phyloP scores from a whole-genome alignment of 768 basidiomycete species.

The Collybiopsis luxurians region DNA sequence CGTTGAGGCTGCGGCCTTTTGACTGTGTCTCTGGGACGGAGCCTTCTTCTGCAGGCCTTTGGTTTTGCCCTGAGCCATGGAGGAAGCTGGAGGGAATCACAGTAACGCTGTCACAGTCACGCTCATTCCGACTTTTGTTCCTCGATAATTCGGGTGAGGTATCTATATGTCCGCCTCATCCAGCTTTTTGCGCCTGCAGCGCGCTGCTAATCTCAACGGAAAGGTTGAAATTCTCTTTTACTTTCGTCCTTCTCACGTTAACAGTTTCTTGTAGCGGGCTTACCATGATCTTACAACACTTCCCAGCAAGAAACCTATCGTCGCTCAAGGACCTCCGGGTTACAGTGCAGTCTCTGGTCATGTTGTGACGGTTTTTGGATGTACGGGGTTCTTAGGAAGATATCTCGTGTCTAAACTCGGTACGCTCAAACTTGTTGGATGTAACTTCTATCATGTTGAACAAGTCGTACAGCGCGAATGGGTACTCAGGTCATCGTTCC shows the following conservation, averaged over 20 bases:
- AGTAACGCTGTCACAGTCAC: neutral
- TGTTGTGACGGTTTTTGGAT: conserved; percentile 94
- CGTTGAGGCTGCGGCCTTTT: conserved; percentile 63
- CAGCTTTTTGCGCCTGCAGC: conserved; percentile 51
- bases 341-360: conserved; percentile 89
- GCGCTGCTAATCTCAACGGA: conserved; percentile 41
- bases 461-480: conserved; percentile 59
- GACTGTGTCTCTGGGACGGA: conserved; percentile 52
- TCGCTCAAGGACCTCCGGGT: conserved; percentile 76
- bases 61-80: conserved; percentile 85
- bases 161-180: conserved; percentile 47
- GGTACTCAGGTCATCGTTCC: conserved; percentile 95
- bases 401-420: conserved; percentile 94
- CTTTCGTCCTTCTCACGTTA: neutral
- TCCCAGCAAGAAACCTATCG: conserved; percentile 55
- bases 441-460: conserved; percentile 7
- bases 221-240: conserved; percentile 32
- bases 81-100: neutral
- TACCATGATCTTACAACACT: conserved; percentile 70
- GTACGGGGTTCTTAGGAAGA: conserved; percentile 91
- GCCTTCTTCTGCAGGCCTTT: conserved; percentile 69
- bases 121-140: neutral
- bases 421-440: conserved; percentile 32
- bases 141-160: conserved; percentile 10
- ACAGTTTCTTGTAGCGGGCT: conserved; percentile 49